Evolutionary conservation across 2,329 filamentous ascomycete genomes (phyloP).

Genomic region (Microdochium paspali): DNA sequence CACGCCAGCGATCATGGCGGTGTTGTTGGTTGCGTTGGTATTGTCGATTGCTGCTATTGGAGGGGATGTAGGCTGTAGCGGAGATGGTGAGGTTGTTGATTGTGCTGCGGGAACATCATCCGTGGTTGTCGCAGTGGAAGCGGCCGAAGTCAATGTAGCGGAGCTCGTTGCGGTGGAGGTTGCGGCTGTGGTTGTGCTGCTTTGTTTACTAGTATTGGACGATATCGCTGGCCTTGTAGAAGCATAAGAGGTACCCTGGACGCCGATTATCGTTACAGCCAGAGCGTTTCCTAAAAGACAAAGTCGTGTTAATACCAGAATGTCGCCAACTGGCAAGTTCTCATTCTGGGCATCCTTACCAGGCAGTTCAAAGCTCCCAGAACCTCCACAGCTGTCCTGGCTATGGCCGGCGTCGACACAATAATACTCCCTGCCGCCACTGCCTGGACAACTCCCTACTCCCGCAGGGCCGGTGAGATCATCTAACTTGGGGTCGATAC

Average conservation of each 20-base stretch:
- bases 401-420: constrained; percentile 11
- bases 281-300: too few species aligned
- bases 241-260: too few species aligned
- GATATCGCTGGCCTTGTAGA: too few species aligned
- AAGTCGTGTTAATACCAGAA: too few species aligned
- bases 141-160: neutral
- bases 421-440: constrained; percentile 10
- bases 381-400: constrained; percentile 3
- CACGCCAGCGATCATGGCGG: neutral
- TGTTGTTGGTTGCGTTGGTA: neutral
- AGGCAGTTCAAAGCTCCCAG: neutral
- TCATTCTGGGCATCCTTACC: too few species aligned
- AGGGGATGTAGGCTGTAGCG: neutral
- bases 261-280: too few species aligned
- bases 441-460: constrained; percentile 7
- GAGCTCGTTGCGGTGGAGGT: neutral
- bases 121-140: neutral
- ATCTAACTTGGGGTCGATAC: constrained; percentile 14
- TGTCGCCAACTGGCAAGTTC: too few species aligned
- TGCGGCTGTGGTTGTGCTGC: neutral
- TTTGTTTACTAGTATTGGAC: too few species aligned
- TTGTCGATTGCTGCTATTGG: neutral
- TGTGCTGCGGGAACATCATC: too few species aligned
- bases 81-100: neutral
- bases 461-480: constrained; percentile 11